Base-by-base conservation (phyloP, 139 green algal genomes). In the Closterium sp. region DNA sequence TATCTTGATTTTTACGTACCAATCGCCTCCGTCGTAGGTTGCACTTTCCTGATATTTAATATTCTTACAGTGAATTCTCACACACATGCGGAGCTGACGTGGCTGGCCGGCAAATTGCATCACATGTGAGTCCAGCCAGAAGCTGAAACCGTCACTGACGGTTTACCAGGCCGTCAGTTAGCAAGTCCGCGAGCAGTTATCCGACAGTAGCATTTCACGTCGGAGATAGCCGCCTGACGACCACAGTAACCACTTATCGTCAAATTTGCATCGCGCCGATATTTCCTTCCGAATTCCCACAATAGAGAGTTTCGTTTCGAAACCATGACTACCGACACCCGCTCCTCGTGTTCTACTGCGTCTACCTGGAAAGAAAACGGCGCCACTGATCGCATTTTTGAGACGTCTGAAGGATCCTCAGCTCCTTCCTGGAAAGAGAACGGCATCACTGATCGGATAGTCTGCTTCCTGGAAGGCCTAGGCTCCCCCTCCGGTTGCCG, bases 401-500 rank as follows among this genome's bases (percentile, higher is more conserved):
- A 76, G 55, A 76, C 55, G 25, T 76, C 55, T 2, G 55, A 76
- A 19, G 25, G 9, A 2, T 76, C 55, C 9, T 76, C 55, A 16
- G 55, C 55, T 28, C 55, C 12, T 76, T 76, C 55, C 55, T 76
- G 55, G 55, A 76, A 76, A 76, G 55, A 76, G 25, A 76, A 76
- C 12, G 55, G 55, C 55, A 2, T 76, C 55, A 76, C 55, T 10
- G 55, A 76, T 76, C 9, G 55, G 55, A 76, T 76, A 76, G 55
- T 76, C 55, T 91, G 88, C 69, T 32, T 89, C 23, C 28, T 91
- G 16, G 88, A 91, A 34, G 31, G 88, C 31, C 33, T 91, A 36
- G 88, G 88, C n/a, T 91, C 88, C 84, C 31, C n/a, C 34, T 33
- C n/a, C 25, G 89, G 89, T 66, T 91, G 89, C 89, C 83, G 89